phyloP scores from a whole-genome alignment of 352 stramenopile species.

The Stephanocyclus meneghinianus region DNA sequence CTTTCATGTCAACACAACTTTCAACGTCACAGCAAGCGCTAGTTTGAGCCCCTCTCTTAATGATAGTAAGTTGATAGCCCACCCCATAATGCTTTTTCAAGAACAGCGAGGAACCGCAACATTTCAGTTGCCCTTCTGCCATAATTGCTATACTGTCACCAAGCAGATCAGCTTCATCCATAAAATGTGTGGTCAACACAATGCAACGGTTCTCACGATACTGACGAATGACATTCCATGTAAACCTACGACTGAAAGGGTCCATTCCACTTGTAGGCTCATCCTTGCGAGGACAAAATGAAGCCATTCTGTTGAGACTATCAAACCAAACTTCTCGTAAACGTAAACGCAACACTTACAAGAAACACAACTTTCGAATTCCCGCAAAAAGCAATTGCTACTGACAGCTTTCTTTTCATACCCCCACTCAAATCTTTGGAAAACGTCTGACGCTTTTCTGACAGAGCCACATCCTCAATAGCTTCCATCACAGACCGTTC shows the following conservation, averaged over 20 bases:
- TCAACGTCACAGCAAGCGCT: neutral
- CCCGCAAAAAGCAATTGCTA: constrained; percentile 93
- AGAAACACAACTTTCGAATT: constrained; percentile 83
- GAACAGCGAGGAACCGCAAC: constrained; percentile 87
- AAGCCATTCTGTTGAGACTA: neutral
- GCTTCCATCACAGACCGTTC: constrained; percentile 61
- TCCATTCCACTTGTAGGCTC: constrained; percentile 94
- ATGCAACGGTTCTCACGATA: constrained; percentile 83
- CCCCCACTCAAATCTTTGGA: constrained; percentile 78
- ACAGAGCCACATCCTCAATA: constrained; percentile 79
- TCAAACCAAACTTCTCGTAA: neutral
- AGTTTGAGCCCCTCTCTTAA: constrained; percentile 31
- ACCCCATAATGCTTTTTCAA: constrained; percentile 90
- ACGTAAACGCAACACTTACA: constrained; percentile 16
- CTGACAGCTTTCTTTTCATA: constrained; percentile 93
- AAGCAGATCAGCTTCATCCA: constrained; percentile 88
- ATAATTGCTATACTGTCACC: constrained; percentile 91
- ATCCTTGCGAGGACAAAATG: constrained; percentile 85
- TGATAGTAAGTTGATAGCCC: constrained; percentile 86
- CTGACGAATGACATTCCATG: constrained; percentile 88
- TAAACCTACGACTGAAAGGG: constrained; percentile 91
- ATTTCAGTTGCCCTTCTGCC: constrained; percentile 87
- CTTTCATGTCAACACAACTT: constrained; percentile 16
- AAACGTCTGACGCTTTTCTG: constrained; percentile 76
- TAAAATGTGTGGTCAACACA: constrained; percentile 93